phyloP scores from a whole-genome alignment of 1,139 yeast species.

The Chernovozyma aurita region DNA sequence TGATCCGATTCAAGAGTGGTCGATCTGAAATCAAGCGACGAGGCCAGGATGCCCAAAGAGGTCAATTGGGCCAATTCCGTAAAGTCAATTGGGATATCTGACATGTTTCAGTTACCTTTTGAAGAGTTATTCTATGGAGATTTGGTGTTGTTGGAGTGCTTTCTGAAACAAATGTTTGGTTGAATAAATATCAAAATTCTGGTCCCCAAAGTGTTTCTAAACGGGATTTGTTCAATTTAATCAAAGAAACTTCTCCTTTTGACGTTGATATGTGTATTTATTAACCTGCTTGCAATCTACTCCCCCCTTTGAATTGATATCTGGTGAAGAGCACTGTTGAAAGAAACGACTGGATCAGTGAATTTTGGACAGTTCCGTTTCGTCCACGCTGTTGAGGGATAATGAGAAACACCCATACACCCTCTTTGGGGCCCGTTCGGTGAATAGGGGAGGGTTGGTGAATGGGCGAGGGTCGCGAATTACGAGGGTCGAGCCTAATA shows the following conservation, averaged over 20 bases:
- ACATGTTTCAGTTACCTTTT: constrained; percentile 2
- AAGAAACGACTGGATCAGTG: too few relatives aligned
- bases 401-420: neutral
- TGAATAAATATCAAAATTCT: too few relatives aligned
- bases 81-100: constrained; percentile 90
- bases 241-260: too few relatives aligned
- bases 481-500: too few relatives aligned
- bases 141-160: too few relatives aligned
- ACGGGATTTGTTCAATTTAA: too few relatives aligned
- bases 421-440: neutral
- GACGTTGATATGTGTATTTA: neutral
- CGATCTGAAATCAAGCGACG: constrained; percentile 85
- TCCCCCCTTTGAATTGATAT: neutral
- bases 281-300: neutral
- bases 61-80: constrained; percentile 90
- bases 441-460: neutral
- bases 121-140: neutral
- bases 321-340: too few relatives aligned
- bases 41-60: constrained; percentile 75
- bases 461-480: too few relatives aligned
- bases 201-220: too few relatives aligned
- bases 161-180: too few relatives aligned
- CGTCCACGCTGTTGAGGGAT: constrained; percentile 5
- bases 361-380: constrained; percentile 1
- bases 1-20: constrained; percentile 92